Base-by-base conservation (phyloP, 225 moss, liverwort and hornwort species). In the Antitrichia curtipendula region DNA sequence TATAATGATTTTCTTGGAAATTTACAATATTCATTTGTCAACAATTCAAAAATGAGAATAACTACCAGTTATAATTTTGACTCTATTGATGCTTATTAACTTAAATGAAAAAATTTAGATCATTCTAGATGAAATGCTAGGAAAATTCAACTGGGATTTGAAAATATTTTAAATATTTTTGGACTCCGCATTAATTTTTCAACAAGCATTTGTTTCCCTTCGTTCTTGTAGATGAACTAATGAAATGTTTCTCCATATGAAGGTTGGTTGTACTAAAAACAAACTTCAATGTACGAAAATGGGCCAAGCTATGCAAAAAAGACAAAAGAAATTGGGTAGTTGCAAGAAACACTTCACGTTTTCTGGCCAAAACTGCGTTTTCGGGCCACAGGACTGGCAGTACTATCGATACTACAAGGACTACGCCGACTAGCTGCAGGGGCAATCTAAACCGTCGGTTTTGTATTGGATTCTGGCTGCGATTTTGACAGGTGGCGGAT, bases 101-200 rank as follows among this genome's bases (percentile, higher is more conserved):
- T n/a, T n/a, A n/a, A 66, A 66, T n/a, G n/a, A n/a, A n/a, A 2
- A 66, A 66, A 11, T 66, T 65, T 12, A 11, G 6, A 66, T 66
- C 2, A 1, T 66, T 66, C 7, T n/a, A n/a, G 2, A 6, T n/a
- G 11, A n/a, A 66, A 12, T 0, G 1, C 7, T 22, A 7, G 1
- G 5, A 66, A 1, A 22, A 1, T 38, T n/a, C n/a, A 38, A 66
- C 0, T n/a, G 1, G 22, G 21, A n/a, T 66, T 66, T 7, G 7
- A 38, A 0, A 66, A 66, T 22, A 12, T 66, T 38, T 1, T 20
- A 0, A 65, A 21, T 20, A n/a, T 36, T 20, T 36, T 36, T n/a
- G 4, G 12, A 21, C 7, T 21, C 11, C 4, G 0, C 4, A 66
- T 66, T 22, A 38, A 66, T n/a, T 66, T 66, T 4, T n/a, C n/a